Evolutionary conservation across 2,329 filamentous ascomycete genomes (phyloP).

Genomic region (Aureobasidium pullulans): DNA sequence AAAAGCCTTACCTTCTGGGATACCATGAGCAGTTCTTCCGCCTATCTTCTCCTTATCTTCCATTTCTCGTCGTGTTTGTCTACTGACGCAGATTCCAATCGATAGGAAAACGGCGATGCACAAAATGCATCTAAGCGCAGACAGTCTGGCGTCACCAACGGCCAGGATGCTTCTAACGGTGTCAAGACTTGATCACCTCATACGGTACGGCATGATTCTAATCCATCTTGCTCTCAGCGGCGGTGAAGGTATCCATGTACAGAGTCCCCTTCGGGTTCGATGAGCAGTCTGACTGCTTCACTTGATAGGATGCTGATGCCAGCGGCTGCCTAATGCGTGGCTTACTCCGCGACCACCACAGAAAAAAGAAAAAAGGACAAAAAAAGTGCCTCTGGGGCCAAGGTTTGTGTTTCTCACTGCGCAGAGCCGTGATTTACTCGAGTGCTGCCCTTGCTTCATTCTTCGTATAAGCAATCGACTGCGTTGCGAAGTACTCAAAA

Average conservation of each 20-base stretch:
- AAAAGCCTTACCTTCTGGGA: not conserved
- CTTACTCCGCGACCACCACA: not conserved
- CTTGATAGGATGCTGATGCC: not conserved
- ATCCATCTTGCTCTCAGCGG: not conserved
- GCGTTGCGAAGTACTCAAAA: not conserved
- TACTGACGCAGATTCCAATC: slow-evolving; percentile 1
- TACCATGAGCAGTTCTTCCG: not conserved
- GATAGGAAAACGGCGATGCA: slow-evolving; percentile 5
- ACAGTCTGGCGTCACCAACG: slow-evolving; percentile 5
- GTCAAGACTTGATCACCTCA: not conserved
- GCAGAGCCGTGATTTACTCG: not conserved
- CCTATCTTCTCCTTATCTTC: not conserved
- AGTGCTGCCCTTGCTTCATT: not conserved
- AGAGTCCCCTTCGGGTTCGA: not conserved
- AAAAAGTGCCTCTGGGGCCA: not conserved
- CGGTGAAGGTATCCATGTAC: not conserved
- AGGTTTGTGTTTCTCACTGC: slow-evolving; percentile 3
- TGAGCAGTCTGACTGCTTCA: not conserved
- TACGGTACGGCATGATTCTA: slow-evolving; percentile 1
- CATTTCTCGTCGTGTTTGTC: not conserved
- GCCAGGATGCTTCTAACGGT: slow-evolving; percentile 4
- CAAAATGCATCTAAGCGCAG: slow-evolving; percentile 12
- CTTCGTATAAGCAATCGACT: not conserved
- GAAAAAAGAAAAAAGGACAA: not conserved
- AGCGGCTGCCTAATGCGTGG: not conserved